Base-by-base conservation (phyloP, 164 flowering plant species). In the Magnolia kwangsiensis region DNA sequence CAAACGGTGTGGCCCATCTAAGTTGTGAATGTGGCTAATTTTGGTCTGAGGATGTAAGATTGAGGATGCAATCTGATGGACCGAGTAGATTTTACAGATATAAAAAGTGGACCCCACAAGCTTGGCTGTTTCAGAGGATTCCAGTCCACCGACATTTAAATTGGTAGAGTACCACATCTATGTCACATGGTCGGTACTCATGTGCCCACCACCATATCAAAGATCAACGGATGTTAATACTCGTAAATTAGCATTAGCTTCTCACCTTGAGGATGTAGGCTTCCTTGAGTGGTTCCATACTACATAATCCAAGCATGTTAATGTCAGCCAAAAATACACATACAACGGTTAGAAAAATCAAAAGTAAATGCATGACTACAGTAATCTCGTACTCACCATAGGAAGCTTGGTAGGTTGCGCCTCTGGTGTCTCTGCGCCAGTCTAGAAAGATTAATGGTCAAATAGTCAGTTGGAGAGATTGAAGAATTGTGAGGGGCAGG, bases 231-330 rank as follows among this genome's bases (percentile, higher is more conserved):
- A 14, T 13, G 29, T 29, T 8, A 65, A 7, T 23, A 65, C 27
- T 10, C 4, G 29, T 20, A 6, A 11, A 21, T 20, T 19, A 21
- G 18, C 13, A 20, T 55, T 14, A 14, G 18, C 18, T 10, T 64
- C 77, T 73, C 67, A 81, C 83, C 83, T 78, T 81, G 79, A 16
- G 83, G 83, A 20, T 51, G 76, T 50, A 81, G 83, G 61, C 83
- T 81, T 50, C 81, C 83, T 69, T 81, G 77, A 64, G 81, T 81
- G 9, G 49, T 55, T n/a, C 83, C 83, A 45, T 63, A 51, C 81
- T 81, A 72, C 74, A 75, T 23, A 14, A 1, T 0, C 24, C 6
- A 29, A 59, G 49, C 11, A 10, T 19, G 18, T 8, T 72, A 74
- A 45, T 21, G 55, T 66, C 69, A 72, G 37, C 29, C n/a, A 18